Base-by-base conservation (phyloP, 306 rosid species). In the Psophocarpus tetragonolobus region DNA sequence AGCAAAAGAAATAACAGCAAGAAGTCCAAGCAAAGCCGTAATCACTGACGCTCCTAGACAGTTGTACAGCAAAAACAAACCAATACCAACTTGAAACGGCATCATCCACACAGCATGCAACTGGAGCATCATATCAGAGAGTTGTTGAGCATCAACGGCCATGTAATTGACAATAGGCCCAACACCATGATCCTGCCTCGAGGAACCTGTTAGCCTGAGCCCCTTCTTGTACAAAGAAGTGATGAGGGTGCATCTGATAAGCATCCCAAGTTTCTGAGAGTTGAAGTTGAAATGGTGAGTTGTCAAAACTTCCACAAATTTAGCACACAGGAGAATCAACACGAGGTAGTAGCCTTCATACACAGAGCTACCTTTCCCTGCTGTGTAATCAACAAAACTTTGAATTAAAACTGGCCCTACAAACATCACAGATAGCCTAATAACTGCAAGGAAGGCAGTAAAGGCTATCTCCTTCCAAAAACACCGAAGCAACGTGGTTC, bases 81-180 rank as follows among this genome's bases (percentile, higher is more conserved):
- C 88, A 18, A 91, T 84, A 2, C 63, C 51, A 63, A 95, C 87
- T 83, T 95, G 98, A 71, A 95, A 74, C 1, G 98, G 98, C 91
- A 88, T 89, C 89, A 95, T 83, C 98, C 98, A 95, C 36, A 95
- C 62, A 1, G 93, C 84, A 38, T 95, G 97, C 32, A 95, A 71
- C 85, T 87, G 97, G 20, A 90, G 82, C 97, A 95, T 95, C 98
- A 95, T 95, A 71, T 95, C 93, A 23, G 98, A 89, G 12, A 95
- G 87, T 74, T 92, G 98, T 29, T 92, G 98, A 0, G 93, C 80
- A 86, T 95, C 98, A 6, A 95, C 97, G 5, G 97, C 97, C 98
- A 95, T 95, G 86, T 95, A 92, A 81, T 95, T 95, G 74, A 95
- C 98, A 33, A 92, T 95, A 57, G 91, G 91, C 58, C 98, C 98